Conservation (phyloP, 768 basidiomycete genomes). For the Leccinum variicolor region DNA sequence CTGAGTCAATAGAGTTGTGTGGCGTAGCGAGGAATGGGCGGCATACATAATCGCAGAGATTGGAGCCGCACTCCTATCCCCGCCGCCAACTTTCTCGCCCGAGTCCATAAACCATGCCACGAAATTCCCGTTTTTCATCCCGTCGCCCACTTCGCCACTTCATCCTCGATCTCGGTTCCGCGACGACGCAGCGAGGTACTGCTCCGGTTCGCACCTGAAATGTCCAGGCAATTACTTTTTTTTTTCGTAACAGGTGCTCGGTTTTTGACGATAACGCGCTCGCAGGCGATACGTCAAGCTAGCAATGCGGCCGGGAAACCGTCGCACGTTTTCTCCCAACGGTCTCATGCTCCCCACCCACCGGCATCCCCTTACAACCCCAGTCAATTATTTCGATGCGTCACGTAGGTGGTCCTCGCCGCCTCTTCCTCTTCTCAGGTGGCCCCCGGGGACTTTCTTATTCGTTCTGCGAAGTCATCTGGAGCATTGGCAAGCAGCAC, state of each 20-base stretch:
- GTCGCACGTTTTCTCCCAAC: neutral
- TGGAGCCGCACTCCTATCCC: neutral
- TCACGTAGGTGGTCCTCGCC: neutral
- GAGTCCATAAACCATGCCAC: neutral
- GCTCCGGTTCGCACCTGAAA: neutral
- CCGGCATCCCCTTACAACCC: neutral
- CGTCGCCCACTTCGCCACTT: neutral
- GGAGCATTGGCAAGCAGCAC: neutral
- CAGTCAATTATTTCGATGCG: neutral
- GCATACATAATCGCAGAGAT: neutral
- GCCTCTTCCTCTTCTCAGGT: neutral
- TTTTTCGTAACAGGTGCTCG: neutral
- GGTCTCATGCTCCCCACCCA: neutral
- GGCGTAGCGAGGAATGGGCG: slow-evolving; percentile 19
- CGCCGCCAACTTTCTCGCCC: neutral
- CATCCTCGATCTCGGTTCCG: neutral
- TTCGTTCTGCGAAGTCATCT: neutral
- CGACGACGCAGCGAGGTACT: neutral
- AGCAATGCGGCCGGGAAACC: neutral
- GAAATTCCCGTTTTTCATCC: neutral
- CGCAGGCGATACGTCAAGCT: neutral
- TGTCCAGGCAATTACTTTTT: neutral
- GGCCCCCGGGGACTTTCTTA: neutral
- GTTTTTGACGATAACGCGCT: neutral
- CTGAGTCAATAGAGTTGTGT: slow-evolving; percentile 13